Evolutionary conservation across 2,329 filamentous ascomycete species (phyloP).

Genomic region (Coniella vitis): DNA sequence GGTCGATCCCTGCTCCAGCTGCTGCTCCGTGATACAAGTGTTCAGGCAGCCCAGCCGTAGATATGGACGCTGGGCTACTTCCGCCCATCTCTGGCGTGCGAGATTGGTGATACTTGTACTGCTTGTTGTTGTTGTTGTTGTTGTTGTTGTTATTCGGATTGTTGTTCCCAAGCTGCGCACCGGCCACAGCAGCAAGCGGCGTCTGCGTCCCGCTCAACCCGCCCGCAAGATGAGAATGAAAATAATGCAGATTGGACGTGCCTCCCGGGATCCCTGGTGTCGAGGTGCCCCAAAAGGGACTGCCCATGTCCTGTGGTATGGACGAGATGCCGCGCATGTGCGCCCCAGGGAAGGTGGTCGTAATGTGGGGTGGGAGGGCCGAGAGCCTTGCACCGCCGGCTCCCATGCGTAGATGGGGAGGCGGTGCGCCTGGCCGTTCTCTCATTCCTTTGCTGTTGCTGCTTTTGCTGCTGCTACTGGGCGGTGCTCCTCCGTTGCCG

Average conservation of each 20-base stretch:
- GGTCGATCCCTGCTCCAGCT: no score
- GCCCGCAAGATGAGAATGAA: constrained; percentile 67
- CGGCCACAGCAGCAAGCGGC: constrained; percentile 71
- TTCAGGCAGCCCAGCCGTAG: constrained; percentile 13
- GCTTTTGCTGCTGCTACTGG: not conserved
- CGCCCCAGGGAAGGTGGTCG: constrained; percentile 21
- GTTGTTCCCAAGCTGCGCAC: constrained; percentile 52
- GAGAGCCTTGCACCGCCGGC: constrained; percentile 10
- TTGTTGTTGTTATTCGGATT: constrained; percentile 18
- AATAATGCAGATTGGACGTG: constrained; percentile 73
- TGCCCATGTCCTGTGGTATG: constrained; percentile 38
- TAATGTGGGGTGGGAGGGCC: constrained; percentile 33
- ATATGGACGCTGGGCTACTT: constrained; percentile 17
- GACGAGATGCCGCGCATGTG: constrained; percentile 12
- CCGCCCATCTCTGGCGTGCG: constrained; percentile 30
- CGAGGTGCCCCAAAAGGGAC: constrained; percentile 52
- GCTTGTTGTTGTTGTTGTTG: not conserved
- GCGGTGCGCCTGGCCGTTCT: constrained; percentile 15
- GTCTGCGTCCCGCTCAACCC: constrained; percentile 71
- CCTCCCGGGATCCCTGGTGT: constrained; percentile 62
- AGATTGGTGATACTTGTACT: constrained; percentile 31
- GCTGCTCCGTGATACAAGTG: no score
- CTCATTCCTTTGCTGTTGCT: constrained; percentile 16
- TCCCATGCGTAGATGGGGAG: not conserved
- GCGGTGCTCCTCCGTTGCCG: no score